Base-by-base conservation (phyloP, 164 flowering plant genomes). In the Stephania japonica region DNA sequence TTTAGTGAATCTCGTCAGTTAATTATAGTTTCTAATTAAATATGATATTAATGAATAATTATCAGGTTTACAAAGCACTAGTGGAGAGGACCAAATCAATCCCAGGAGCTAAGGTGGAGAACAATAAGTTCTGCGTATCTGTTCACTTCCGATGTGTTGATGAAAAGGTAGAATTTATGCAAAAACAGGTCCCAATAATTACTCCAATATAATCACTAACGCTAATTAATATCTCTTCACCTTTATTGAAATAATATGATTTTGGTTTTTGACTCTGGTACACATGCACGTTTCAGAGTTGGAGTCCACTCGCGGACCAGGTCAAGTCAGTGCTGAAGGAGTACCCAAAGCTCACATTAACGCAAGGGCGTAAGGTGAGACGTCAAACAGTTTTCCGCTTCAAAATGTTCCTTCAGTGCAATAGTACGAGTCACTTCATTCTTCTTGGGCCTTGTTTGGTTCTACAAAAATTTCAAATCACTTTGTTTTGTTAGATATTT, bases 121-220 rank as follows among this genome's bases (percentile, higher is more conserved):
- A 96, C 78, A 90, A 96, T 83, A 91, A 86, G 80, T 96, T 93
- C 77, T 96, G 99, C 72, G 75, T 86, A 41, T 96, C 99, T 7
- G 99, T 96, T 61, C 97, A 93, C 77, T 96, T 79, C 65, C 87
- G 99, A 7, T 82, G 97, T 70, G 97, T 96, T 65, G 99, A 96
- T 26, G 97, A 96, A 73, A 91, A 86, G 91, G 98, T 96, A 83
- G 1, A 50, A 75, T 68, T 44, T 38, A 16, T 14, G 7, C 41
- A 4, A 4, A 19, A 23, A 21, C 16, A 41, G 21, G 64, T 63
- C 16, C 42, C 18, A 32, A 1, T 67, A 6, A 44, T 69, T 69
- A 21, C 44, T 14, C 21, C 23, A 67, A 16, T 16, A 38, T 14
- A 9, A 18, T 67, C 2, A 47, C 13, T 47, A 47, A 9, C 9